Percentiles rank a stretch among this genome's conserved stretches.
Evolutionary conservation across 1,139 yeast species (phyloP).

Genomic region (Yamadazyma dendronema): DNA sequence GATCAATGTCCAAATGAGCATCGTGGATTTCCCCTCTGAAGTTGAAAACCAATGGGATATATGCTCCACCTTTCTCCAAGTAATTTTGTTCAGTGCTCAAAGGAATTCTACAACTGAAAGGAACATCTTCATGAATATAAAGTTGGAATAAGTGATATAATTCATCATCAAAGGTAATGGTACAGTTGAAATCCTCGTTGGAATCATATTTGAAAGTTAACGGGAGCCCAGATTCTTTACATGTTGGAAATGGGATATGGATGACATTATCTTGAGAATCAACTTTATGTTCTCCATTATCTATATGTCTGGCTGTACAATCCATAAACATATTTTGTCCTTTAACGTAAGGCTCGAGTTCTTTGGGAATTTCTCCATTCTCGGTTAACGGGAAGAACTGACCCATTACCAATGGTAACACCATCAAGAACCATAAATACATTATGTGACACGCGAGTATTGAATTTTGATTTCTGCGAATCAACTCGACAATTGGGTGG

Average conservation of each 20-base stretch:
- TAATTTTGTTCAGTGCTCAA: slow-evolving; percentile 42
- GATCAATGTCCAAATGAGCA: slow-evolving; percentile 69
- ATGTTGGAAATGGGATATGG: slow-evolving; percentile 57
- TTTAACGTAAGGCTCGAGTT: slow-evolving; percentile 32
- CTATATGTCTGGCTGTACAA: slow-evolving; percentile 68
- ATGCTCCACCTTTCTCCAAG: slow-evolving; percentile 49
- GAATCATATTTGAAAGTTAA: slow-evolving; percentile 51
- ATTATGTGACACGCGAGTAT: slow-evolving; percentile 4
- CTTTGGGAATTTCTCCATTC: slow-evolving; percentile 33
- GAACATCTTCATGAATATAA: slow-evolving; percentile 75
- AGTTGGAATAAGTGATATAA: slow-evolving; percentile 70
- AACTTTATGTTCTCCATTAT: slow-evolving; percentile 70
- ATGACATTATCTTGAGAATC: slow-evolving; percentile 59
- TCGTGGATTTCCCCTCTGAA: slow-evolving; percentile 69
- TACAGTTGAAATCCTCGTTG: slow-evolving; percentile 57
- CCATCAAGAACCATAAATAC: slow-evolving; percentile 4
- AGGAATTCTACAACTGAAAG: slow-evolving; percentile 68
- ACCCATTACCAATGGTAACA: slow-evolving; percentile 8
- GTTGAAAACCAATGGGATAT: slow-evolving; percentile 61
- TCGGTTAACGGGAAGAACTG: slow-evolving; percentile 18
- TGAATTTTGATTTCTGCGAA: no score
- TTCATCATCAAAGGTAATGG: slow-evolving; percentile 64
- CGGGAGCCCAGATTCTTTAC: slow-evolving; percentile 65
- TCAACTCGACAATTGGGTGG: neutral
- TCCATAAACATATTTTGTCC: slow-evolving; percentile 53